Conservation (phyloP, 106 monocot genomes). For the Amphibolis antarctica region DNA sequence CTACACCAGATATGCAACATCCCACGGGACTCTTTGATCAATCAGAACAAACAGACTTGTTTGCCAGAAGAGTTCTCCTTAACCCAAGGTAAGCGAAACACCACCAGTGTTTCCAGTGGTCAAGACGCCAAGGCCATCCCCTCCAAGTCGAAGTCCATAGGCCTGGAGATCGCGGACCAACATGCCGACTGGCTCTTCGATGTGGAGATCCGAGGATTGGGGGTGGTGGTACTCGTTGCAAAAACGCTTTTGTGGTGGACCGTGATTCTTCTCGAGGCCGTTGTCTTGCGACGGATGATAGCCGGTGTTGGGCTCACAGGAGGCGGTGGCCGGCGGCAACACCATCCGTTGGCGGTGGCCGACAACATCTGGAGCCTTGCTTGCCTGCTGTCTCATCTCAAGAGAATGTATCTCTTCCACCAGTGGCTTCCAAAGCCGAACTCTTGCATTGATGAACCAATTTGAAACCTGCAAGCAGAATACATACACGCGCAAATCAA, state of each 20-base stretch:
- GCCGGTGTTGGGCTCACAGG: background rate
- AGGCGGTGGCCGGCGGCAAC: background rate
- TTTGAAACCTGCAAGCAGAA: constrained; percentile 44
- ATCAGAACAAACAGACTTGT: no score
- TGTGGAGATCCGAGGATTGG: no score
- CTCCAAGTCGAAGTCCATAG: no score
- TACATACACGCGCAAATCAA: no score
- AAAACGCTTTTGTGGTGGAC: constrained; percentile 1
- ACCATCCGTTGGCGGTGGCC: background rate
- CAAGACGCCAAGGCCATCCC: no score
- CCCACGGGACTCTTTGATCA: no score
- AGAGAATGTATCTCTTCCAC: constrained; percentile 26
- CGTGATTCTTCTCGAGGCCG: no score
- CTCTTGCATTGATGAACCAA: constrained; percentile 47
- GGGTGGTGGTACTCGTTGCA: background rate
- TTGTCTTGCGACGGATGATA: background rate
- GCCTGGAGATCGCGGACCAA: background rate
- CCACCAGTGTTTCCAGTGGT: no score
- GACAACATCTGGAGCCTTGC: background rate
- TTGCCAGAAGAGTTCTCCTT: no score
- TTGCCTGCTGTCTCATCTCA: constrained; percentile 1
- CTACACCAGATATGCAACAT: no score
- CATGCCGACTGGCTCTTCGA: background rate
- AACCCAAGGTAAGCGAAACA: no score
- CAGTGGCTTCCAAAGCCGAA: constrained; percentile 39